phyloP scores from a whole-genome alignment of 1,284 basidiomycete species.

The Thecaphora frezii region DNA sequence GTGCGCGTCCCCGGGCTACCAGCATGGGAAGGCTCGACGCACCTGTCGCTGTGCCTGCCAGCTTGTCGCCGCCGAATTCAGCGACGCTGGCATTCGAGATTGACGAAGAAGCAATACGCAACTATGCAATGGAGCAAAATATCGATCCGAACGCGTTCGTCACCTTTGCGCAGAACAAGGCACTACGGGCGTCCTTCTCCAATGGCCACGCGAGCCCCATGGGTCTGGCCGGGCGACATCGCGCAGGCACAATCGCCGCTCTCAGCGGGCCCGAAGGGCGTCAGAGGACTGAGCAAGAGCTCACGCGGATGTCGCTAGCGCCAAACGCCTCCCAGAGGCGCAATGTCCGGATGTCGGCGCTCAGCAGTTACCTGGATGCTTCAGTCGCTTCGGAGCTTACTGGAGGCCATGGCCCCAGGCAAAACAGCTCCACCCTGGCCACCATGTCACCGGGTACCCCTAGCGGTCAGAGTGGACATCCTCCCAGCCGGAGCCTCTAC shows the following conservation, averaged over 20 bases:
- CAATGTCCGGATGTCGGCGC: neutral
- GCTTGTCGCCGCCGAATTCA: neutral
- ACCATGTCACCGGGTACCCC: neutral
- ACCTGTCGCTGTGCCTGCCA: neutral
- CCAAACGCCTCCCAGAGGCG: neutral
- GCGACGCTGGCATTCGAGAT: neutral
- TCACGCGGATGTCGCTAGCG: slow-evolving; percentile 36
- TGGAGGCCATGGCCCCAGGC: too few relatives aligned
- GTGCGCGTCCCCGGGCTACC: slow-evolving; percentile 21
- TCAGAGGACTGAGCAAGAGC: slow-evolving; percentile 45
- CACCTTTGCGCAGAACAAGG: neutral
- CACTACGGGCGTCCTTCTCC: neutral
- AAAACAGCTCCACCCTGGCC: neutral
- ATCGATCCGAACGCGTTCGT: slow-evolving; percentile 1
- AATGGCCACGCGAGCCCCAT: neutral
- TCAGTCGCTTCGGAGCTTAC: neutral
- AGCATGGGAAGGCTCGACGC: slow-evolving; percentile 35
- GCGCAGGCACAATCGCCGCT: slow-evolving; percentile 54
- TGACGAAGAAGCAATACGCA: neutral
- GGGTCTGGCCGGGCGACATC: slow-evolving; percentile 25
- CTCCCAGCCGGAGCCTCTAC: slow-evolving; percentile 92
- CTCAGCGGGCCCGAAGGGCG: slow-evolving; percentile 48
- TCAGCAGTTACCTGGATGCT: neutral
- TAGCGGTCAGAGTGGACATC: slow-evolving; percentile 48
- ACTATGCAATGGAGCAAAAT: neutral